Evolutionary conservation across 805 yeast species (phyloP).

Genomic region (Tetrapisispora namnaoensis): DNA sequence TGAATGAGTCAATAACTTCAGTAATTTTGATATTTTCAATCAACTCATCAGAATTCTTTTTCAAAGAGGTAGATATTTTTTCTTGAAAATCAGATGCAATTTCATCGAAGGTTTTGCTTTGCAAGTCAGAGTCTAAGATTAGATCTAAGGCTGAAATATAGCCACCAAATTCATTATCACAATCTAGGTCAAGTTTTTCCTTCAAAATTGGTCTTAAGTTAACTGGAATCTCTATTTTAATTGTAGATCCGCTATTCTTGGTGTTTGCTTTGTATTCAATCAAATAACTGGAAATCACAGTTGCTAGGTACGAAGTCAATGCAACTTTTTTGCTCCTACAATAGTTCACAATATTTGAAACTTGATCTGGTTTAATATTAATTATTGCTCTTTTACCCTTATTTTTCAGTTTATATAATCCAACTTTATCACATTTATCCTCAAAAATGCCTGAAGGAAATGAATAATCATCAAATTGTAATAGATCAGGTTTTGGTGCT

Average conservation of each 20-base stretch:
- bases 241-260: slow-evolving; percentile 4
- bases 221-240: slow-evolving; percentile 17
- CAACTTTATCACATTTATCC: not conserved
- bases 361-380: slow-evolving; percentile 3
- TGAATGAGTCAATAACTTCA: slow-evolving; percentile 13
- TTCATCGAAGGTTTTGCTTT: not conserved
- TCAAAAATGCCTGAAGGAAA: slow-evolving; percentile 10
- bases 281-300: slow-evolving; percentile 7
- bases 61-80: not conserved
- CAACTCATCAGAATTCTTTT: slow-evolving; percentile 4
- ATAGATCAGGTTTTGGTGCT: slow-evolving; percentile 3
- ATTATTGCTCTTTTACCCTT: slow-evolving; percentile 12
- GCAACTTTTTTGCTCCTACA: slow-evolving; percentile 19
- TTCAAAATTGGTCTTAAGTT: slow-evolving; percentile 16
- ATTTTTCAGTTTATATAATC: slow-evolving; percentile 10
- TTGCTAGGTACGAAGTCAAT: slow-evolving; percentile 16
- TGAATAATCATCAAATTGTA: slow-evolving; percentile 14
- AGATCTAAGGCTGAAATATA: slow-evolving; percentile 14
- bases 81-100: not conserved
- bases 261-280: not conserved
- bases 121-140: not conserved
- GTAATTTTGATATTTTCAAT: slow-evolving; percentile 16
- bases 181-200: slow-evolving; percentile 3
- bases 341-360: slow-evolving; percentile 7
- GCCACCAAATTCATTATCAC: slow-evolving; percentile 15